phyloP scores from a whole-genome alignment of 164 flowering plant species.

The Brasenia schreberi region DNA sequence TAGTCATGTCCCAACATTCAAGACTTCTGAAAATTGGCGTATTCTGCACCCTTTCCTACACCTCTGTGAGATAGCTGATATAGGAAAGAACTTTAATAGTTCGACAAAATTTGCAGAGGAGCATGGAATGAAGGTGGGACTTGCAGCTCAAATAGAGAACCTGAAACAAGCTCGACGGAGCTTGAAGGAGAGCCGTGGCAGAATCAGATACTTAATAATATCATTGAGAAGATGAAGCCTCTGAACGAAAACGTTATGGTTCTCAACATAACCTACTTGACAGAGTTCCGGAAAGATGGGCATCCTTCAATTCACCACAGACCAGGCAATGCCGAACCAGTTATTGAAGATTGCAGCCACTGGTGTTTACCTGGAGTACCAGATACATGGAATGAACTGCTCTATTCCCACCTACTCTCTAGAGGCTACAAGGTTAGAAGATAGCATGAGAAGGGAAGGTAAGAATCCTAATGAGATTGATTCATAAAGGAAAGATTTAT shows the following conservation, averaged over 20 bases:
- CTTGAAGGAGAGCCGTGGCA: conserved; percentile 35
- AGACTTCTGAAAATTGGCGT: too few species aligned
- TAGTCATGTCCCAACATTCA: too few species aligned
- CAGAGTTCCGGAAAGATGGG: conserved; percentile 52
- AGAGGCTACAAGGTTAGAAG: conserved; percentile 2
- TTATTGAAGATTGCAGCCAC: conserved; percentile 63
- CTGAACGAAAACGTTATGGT: conserved; percentile 21
- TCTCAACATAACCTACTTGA: conserved; percentile 51
- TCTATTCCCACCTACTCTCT: conserved; percentile 16
- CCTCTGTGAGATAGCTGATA: too few species aligned
- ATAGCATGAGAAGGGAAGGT: too few species aligned
- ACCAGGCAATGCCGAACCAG: conserved; percentile 33
- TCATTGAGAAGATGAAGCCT: conserved; percentile 25
- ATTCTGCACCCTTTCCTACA: too few species aligned
- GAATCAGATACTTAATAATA: conserved; percentile 22
- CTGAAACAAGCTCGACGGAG: conserved; percentile 34
- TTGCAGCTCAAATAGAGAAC: conserved; percentile 28
- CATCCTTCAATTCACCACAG: conserved; percentile 44
- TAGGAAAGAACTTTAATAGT: too few species aligned
- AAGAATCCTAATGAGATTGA: too few species aligned
- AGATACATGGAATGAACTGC: conserved; percentile 60
- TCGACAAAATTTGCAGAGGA: conserved; percentile 55
- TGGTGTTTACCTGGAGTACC: conserved; percentile 91
- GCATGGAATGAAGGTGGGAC: conserved; percentile 56
- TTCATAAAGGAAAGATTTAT: too few species aligned